Evolutionary conservation across 257 asterid species (phyloP).

Genomic region (Solanum ossicruentum): DNA sequence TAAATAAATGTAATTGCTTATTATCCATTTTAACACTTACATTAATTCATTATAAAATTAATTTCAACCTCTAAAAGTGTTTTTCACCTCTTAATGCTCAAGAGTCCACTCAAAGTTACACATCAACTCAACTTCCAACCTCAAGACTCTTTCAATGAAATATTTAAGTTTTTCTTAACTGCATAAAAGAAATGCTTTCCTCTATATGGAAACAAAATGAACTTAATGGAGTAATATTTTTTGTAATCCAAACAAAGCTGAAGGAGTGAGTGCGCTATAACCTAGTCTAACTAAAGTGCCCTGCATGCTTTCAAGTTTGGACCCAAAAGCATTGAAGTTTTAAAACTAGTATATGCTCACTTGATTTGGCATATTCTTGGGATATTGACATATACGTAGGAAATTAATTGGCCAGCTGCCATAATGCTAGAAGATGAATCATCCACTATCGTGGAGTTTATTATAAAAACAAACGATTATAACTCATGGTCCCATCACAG

Average conservation of each 20-base stretch:
- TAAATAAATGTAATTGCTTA: not conserved
- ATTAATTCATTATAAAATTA: not conserved
- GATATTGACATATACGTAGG: not conserved
- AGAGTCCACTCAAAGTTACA: not conserved
- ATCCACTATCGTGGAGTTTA: not conserved
- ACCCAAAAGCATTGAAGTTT: no score
- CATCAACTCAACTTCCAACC: no score
- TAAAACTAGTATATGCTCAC: not conserved
- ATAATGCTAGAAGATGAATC: not conserved
- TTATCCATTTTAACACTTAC: not conserved
- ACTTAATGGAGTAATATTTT: not conserved
- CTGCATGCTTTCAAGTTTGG: no score
- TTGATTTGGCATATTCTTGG: not conserved
- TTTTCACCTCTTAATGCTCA: not conserved
- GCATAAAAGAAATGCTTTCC: no score
- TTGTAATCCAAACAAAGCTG: not conserved
- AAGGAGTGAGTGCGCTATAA: no score
- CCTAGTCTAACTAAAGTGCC: no score
- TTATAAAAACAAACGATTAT: not conserved
- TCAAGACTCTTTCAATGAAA: no score
- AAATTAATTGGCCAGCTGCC: not conserved
- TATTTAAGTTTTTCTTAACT: no score
- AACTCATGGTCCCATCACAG: not conserved
- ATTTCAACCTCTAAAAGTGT: not conserved
- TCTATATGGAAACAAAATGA: no score